These are phyloP conservation scores for Ophiostoma pallidulum DNA, from an alignment of 2,329 filamentous ascomycete genomes.

Conservation along the genomic window DNA sequence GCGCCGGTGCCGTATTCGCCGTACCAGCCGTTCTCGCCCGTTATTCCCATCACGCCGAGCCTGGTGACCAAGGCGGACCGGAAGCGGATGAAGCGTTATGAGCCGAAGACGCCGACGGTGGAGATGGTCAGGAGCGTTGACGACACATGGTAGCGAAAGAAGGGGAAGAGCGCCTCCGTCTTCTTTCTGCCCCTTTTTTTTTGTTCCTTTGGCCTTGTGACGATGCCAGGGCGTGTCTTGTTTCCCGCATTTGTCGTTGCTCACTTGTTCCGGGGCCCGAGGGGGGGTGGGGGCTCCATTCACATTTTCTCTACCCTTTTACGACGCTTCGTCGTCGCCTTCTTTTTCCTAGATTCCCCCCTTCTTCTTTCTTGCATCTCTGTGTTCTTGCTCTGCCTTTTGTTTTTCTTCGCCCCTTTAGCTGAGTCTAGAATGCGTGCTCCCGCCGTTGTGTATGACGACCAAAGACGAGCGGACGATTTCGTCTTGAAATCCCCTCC, in stretches of 20 bases:
- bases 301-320: too few relatives aligned
- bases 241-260: too few relatives aligned
- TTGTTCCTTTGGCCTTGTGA: constrained; percentile 2
- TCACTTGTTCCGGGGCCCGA: too few relatives aligned
- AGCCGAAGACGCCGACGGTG: constrained; percentile 53
- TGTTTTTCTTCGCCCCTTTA: neutral
- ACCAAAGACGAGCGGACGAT: too few relatives aligned
- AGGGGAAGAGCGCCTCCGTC: neutral
- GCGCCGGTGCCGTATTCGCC: constrained; percentile 62
- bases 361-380: neutral
- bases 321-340: too few relatives aligned
- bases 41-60: constrained; percentile 67
- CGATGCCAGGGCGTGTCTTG: too few relatives aligned
- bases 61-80: constrained; percentile 62
- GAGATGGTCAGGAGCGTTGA: constrained; percentile 53
- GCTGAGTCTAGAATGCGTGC: too few relatives aligned
- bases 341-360: neutral
- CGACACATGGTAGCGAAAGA: constrained; percentile 49
- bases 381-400: neutral
- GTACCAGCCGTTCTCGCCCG: constrained; percentile 69
- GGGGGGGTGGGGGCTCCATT: too few relatives aligned
- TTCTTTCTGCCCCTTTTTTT: neutral
- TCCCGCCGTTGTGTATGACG: too few relatives aligned
- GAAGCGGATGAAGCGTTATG: constrained; percentile 56
- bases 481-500: too few relatives aligned